Evolutionary conservation across 1,139 yeast genomes (phyloP).

Genomic region (Taphrina pruni): DNA sequence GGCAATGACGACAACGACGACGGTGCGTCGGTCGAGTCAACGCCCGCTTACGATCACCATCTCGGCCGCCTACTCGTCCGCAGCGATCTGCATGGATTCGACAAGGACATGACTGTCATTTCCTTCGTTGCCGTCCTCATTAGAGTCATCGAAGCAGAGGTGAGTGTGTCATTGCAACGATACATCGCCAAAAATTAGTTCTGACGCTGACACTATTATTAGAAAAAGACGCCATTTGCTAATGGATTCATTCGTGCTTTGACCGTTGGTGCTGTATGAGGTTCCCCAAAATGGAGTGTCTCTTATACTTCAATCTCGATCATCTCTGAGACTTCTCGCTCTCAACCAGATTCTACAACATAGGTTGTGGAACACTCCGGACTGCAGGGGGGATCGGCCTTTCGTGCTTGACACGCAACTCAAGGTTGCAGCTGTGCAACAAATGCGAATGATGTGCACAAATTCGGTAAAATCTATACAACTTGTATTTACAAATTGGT

Average conservation of each 20-base stretch:
- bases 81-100: slow-evolving; percentile 7
- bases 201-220: background rate
- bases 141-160: slow-evolving; percentile 20
- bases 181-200: too few species aligned
- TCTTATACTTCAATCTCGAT: too few species aligned
- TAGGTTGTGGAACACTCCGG: too few species aligned
- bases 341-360: too few species aligned
- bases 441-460: too few species aligned
- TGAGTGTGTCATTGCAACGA: background rate
- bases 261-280: slow-evolving; percentile 7
- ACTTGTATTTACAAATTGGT: background rate
- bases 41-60: slow-evolving; percentile 7
- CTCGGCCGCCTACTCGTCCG: slow-evolving; percentile 13
- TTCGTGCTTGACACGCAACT: too few species aligned
- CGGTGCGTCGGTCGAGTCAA: background rate
- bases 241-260: slow-evolving; percentile 12
- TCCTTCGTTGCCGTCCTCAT: slow-evolving; percentile 21
- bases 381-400: too few species aligned
- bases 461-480: too few species aligned
- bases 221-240: slow-evolving; percentile 10
- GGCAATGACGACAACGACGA: background rate
- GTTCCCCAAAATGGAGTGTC: too few species aligned
- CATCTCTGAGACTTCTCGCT: too few species aligned
- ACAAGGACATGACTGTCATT: slow-evolving; percentile 24
- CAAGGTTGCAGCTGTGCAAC: too few species aligned